phyloP scores from a whole-genome alignment of 2,329 filamentous ascomycete species.

The Colletotrichum tropicale region DNA sequence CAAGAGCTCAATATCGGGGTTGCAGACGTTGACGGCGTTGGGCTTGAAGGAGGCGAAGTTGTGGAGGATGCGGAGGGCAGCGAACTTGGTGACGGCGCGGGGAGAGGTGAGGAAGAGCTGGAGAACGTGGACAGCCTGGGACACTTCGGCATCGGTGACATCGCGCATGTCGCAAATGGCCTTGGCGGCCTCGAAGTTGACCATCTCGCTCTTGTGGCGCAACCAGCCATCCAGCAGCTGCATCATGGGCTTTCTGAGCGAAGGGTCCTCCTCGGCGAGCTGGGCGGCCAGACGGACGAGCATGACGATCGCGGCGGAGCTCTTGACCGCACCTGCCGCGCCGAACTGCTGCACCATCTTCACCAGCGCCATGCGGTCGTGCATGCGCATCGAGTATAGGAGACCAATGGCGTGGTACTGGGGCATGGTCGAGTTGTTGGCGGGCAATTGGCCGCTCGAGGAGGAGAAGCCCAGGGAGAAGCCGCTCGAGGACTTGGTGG shows the following conservation, averaged over 20 bases:
- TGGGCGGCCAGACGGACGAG: conserved; percentile 91
- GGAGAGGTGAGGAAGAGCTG: conserved; percentile 97
- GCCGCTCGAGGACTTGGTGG: conserved; percentile 84
- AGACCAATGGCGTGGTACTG: conserved; percentile 99
- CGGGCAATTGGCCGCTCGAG: conserved; percentile 73
- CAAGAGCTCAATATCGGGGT: conserved; percentile 94
- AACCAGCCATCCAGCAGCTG: conserved; percentile 95
- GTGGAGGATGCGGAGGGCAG: conserved; percentile 94
- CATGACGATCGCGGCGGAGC: conserved; percentile 89
- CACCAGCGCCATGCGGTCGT: conserved; percentile 96
- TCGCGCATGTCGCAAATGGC: conserved; percentile 95
- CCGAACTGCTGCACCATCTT: conserved; percentile 99
- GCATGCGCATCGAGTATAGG: conserved; percentile 95
- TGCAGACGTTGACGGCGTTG: conserved; percentile 88
- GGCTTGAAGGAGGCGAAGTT: conserved; percentile 98
- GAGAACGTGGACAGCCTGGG: conserved; percentile 91
- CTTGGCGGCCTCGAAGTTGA: conserved; percentile 99
- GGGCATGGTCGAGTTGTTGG: conserved; percentile 95
- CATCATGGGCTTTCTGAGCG: conserved; percentile 94
- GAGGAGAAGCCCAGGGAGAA: conserved; percentile 93
- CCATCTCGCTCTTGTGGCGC: conserved; percentile 98
- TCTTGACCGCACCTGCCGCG: conserved; percentile 89
- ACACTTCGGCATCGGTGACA: conserved; percentile 88
- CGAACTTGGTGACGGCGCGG: conserved; percentile 95
- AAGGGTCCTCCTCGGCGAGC: conserved; percentile 89